Conservation (phyloP, 176 grass and related monocot species). For the Raddia guianensis region DNA sequence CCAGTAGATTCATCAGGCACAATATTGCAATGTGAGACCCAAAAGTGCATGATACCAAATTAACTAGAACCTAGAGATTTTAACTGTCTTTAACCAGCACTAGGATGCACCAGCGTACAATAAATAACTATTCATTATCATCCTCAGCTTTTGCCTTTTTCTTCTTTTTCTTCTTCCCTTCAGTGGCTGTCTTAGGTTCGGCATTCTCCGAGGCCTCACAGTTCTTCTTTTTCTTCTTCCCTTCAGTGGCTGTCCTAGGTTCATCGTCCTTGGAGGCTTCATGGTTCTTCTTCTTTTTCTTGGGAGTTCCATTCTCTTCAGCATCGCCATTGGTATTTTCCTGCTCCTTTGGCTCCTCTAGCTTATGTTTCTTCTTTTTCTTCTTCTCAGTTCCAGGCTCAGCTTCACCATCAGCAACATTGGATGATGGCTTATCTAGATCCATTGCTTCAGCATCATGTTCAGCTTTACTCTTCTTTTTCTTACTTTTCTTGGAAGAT, state of each 20-base stretch:
- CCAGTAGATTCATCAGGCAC: background rate
- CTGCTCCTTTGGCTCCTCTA: slow-evolving; percentile 45
- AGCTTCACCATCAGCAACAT: slow-evolving; percentile 42
- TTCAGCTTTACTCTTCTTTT: slow-evolving; percentile 61
- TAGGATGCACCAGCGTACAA: background rate
- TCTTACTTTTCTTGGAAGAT: slow-evolving; percentile 65
- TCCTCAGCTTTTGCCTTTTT: slow-evolving; percentile 53
- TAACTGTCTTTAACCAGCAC: slow-evolving; percentile 21
- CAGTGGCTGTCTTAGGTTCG: slow-evolving; percentile 41
- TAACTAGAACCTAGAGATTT: slow-evolving; percentile 25
- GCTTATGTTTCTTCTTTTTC: slow-evolving; percentile 69
- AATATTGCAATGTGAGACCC: background rate
- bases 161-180: slow-evolving; percentile 73
- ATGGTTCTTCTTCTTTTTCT: slow-evolving; percentile 64
- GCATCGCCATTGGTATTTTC: slow-evolving; percentile 43
- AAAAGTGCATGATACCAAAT: background rate
- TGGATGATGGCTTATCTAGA: slow-evolving; percentile 41
- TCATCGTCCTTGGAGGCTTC: slow-evolving; percentile 38
- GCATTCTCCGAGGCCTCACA: slow-evolving; percentile 35
- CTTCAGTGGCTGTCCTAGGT: slow-evolving; percentile 43
- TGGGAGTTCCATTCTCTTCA: slow-evolving; percentile 52
- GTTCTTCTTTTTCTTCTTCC: slow-evolving; percentile 70
- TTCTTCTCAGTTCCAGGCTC: slow-evolving; percentile 72
- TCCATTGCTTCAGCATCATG: slow-evolving; percentile 61
- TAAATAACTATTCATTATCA: slow-evolving; percentile 10